Evolutionary conservation across 2,329 filamentous ascomycete species (phyloP).

Genomic region (Alternaria novae-zelandiae): DNA sequence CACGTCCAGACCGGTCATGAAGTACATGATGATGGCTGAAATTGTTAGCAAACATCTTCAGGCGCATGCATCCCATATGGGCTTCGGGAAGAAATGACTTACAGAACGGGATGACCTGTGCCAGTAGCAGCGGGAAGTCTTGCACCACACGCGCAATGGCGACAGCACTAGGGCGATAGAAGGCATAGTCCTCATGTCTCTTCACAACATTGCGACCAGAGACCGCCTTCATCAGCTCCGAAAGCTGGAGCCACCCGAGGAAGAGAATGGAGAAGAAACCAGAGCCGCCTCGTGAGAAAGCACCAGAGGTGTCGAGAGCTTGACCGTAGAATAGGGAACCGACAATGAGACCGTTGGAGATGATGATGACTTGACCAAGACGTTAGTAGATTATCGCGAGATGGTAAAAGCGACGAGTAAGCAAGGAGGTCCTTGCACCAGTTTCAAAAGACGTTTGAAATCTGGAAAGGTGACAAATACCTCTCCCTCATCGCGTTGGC

Average conservation of each 20-base stretch:
- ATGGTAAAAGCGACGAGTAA: not conserved
- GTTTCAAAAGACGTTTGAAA: not conserved
- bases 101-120: constrained; percentile 64
- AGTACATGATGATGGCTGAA: constrained; percentile 65
- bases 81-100: constrained; percentile 4
- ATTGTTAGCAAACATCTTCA: constrained; percentile 10
- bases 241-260: constrained; percentile 73
- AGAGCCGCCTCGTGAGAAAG: constrained; percentile 68
- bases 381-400: not conserved
- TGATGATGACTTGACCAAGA: constrained; percentile 64
- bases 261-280: constrained; percentile 73
- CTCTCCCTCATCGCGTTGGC: not conserved
- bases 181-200: constrained; percentile 71
- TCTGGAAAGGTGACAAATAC: not conserved
- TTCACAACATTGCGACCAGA: constrained; percentile 72
- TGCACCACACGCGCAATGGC: constrained; percentile 66
- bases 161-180: constrained; percentile 73
- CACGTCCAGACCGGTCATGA: constrained; percentile 66
- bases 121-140: constrained; percentile 66
- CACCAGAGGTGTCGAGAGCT: constrained; percentile 63
- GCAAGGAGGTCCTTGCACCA: not conserved
- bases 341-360: constrained; percentile 76
- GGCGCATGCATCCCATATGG: not conserved
- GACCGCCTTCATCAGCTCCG: constrained; percentile 79
- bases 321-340: constrained; percentile 79